These are phyloP conservation scores for Panaeolus papilionaceus DNA, from an alignment of 768 basidiomycete species.

Conservation along the genomic window DNA sequence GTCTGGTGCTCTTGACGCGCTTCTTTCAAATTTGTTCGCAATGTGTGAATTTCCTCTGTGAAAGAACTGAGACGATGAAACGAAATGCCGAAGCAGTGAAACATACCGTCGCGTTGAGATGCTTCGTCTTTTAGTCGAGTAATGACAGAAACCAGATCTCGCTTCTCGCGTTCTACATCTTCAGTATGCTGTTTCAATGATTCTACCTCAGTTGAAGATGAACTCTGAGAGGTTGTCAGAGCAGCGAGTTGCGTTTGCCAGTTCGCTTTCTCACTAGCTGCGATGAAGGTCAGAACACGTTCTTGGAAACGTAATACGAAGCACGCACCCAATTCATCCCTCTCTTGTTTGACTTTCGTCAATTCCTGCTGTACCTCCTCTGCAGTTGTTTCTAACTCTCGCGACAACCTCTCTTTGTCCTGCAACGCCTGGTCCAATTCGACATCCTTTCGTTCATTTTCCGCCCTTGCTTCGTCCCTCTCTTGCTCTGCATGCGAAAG, in stretches of 20 bases:
- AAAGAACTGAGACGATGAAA: slow-evolving; percentile 21
- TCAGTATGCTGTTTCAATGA: slow-evolving; percentile 65
- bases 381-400: slow-evolving; percentile 60
- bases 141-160: slow-evolving; percentile 83
- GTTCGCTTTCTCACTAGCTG: slow-evolving; percentile 44
- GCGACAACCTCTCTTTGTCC: slow-evolving; percentile 69
- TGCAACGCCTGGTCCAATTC: slow-evolving; percentile 87
- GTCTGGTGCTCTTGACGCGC: slow-evolving; percentile 75
- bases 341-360: slow-evolving; percentile 60
- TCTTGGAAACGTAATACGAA: slow-evolving; percentile 17
- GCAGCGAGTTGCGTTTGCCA: slow-evolving; percentile 63
- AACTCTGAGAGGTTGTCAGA: slow-evolving; percentile 62
- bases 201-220: slow-evolving; percentile 68
- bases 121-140: slow-evolving; percentile 83
- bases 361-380: slow-evolving; percentile 64
- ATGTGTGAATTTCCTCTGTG: slow-evolving; percentile 73
- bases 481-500: slow-evolving; percentile 64
- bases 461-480: slow-evolving; percentile 74
- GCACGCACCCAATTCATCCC: slow-evolving; percentile 67
- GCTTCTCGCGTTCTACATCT: slow-evolving; percentile 88
- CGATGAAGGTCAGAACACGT: slow-evolving; percentile 27
- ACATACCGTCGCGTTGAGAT: slow-evolving; percentile 74
- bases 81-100: slow-evolving; percentile 10
- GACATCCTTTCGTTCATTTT: slow-evolving; percentile 73
- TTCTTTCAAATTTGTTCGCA: slow-evolving; percentile 74